A percentile compares a stretch with the other conserved stretches of the same genome.
These are phyloP conservation scores for Epichloe bromicola DNA, from an alignment of 2,329 filamentous ascomycete species.

Conservation along the genomic window DNA sequence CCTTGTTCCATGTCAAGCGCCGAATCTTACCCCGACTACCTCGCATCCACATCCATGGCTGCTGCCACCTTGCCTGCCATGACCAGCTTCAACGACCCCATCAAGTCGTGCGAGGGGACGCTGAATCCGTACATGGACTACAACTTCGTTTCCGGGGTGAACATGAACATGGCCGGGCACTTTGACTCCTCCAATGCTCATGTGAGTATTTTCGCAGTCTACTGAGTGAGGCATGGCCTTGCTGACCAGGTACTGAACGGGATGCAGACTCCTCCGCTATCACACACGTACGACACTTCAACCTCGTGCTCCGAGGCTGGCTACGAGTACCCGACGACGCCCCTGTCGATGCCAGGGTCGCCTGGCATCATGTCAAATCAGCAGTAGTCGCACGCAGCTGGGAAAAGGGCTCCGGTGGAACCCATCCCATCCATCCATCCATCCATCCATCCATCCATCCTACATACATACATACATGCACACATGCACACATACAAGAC, in stretches of 20 bases:
- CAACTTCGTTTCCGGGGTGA: constrained; percentile 49
- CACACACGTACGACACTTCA: constrained; percentile 59
- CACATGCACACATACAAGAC: no score
- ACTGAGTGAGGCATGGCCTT: constrained; percentile 26
- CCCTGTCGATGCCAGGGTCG: constrained; percentile 59
- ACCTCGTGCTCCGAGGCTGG: constrained; percentile 47
- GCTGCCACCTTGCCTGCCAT: constrained; percentile 51
- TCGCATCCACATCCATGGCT: constrained; percentile 37
- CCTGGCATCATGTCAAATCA: constrained; percentile 35
- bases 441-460: neutral
- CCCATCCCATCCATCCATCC: no score
- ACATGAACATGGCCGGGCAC: constrained; percentile 44
- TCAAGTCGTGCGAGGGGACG: constrained; percentile 39
- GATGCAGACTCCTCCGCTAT: constrained; percentile 60
- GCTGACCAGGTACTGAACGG: constrained; percentile 27
- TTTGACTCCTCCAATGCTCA: constrained; percentile 61
- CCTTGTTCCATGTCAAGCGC: constrained; percentile 33
- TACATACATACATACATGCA: no score
- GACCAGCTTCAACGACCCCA: constrained; percentile 47
- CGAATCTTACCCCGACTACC: constrained; percentile 43
- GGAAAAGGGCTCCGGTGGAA: no score
- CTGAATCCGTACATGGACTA: constrained; percentile 58
- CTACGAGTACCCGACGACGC: constrained; percentile 56
- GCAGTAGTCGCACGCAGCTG: constrained; percentile 2
- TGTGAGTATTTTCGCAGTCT: constrained; percentile 53